Evolutionary conservation across 257 asterid genomes (phyloP), one percentile per base, ranked within the genome.

Genomic region (Jasminum sambac): DNA sequence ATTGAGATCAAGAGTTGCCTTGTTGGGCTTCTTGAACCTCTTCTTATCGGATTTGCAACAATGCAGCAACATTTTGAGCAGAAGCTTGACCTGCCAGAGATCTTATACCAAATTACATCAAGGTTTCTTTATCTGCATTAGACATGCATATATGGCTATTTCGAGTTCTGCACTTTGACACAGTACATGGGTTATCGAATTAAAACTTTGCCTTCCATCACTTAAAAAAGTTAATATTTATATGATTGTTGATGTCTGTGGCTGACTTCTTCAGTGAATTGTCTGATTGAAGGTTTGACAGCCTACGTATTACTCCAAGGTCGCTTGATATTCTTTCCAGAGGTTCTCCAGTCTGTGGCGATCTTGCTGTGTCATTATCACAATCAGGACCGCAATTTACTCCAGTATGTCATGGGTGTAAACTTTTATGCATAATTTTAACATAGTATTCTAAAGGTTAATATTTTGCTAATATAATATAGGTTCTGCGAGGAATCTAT

Each of bases 321-420:
- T 95, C 99, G 76, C 98, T 95, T 63, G 97, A 95, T 83, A 87
- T 95, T 85, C 99, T 95, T 50, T 88, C 97, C 76, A 84, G 87
- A 80, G 98, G 99, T 63, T 86, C 99, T 65, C 99, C 99, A 59
- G 92, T 95, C 71, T 95, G 97, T 81, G 99, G 99, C 70, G 99
- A 92, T 84, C 98, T 95, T 79, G 99, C 99, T 50, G 99, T 95
- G 70, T 88, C 98, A 39, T 84, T 95, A 41, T 95, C 99, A 64
- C 99, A 95, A 82, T 85, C 99, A 55, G 97, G 98, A 73, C 95
- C 97, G 46, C 99, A 95, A 67, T 95, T 95, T 85, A 91, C 98
- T 44, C 99, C 85, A 96, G 98, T 95, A 57, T 70, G 46, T 61
- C 34, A 68, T 40, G 23, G 55, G 37, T 70, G 64, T 5, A 58